phyloP scores from a whole-genome alignment of 1,284 basidiomycete genomes.

The Apiotrichum siamense region DNA sequence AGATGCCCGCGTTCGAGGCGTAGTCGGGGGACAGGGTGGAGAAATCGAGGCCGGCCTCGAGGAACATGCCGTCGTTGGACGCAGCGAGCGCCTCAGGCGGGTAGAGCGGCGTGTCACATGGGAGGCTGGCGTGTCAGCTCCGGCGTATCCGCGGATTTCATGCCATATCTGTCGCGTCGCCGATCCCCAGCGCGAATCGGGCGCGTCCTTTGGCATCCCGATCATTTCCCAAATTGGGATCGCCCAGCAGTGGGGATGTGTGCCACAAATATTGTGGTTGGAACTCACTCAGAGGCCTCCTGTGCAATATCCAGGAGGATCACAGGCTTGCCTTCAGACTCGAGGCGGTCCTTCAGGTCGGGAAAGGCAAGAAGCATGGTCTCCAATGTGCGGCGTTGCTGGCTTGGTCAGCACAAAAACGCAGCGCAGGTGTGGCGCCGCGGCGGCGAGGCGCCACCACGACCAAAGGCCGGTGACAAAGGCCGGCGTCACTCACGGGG shows the following conservation, averaged over 20 bases:
- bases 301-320: conserved; percentile 43
- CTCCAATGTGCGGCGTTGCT: conserved; percentile 45
- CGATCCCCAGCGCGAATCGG: too few species aligned
- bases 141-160: too few species aligned
- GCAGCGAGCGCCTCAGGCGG: conserved; percentile 30
- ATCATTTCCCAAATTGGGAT: too few species aligned
- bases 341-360: conserved; percentile 29
- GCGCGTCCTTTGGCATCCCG: too few species aligned
- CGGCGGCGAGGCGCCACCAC: too few species aligned
- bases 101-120: conserved; percentile 43
- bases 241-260: too few species aligned
- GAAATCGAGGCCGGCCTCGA: conserved; percentile 38
- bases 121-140: conserved; percentile 21
- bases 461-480: too few species aligned
- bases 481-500: conserved; percentile 31
- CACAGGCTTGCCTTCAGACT: conserved; percentile 33
- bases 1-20: conserved; percentile 44
- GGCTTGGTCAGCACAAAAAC: conserved; percentile 2
- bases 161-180: too few species aligned
- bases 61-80: conserved; percentile 38
- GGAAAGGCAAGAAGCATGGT: conserved; percentile 44
- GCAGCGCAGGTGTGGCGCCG: too few species aligned
- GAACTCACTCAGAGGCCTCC: conserved; percentile 40
- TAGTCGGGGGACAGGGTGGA: conserved; percentile 34
- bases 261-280: neutral